These are phyloP conservation scores for Ustilago shanxiensis DNA, from an alignment of 1,284 basidiomycete species.

Conservation along the genomic window DNA sequence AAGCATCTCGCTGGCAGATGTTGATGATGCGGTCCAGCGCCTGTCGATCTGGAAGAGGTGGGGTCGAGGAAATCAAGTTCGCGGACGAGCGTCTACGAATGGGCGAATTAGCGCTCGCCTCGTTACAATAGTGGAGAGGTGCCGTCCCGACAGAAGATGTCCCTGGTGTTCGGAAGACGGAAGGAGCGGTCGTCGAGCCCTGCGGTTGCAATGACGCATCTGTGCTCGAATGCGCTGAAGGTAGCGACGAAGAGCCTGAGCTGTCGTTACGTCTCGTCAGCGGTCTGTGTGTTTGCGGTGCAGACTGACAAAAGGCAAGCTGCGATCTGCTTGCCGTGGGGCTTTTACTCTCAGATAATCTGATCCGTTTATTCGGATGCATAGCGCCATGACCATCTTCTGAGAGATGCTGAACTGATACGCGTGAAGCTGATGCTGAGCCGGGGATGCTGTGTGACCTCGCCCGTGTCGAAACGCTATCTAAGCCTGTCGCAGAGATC, in stretches of 20 bases:
- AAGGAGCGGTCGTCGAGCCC: background rate
- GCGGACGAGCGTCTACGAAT: background rate
- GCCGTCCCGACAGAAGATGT: slow-evolving; percentile 3
- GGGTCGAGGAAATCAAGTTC: background rate
- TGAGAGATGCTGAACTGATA: slow-evolving; percentile 1
- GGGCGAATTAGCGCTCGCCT: background rate
- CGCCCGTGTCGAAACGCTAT: background rate
- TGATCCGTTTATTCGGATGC: slow-evolving; percentile 10
- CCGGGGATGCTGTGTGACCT: background rate
- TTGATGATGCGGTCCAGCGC: slow-evolving; percentile 19
- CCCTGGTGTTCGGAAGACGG: slow-evolving; percentile 1
- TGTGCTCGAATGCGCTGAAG: background rate
- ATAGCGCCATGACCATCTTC: slow-evolving; percentile 1
- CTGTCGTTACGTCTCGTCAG: slow-evolving; percentile 3
- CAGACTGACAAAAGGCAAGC: background rate
- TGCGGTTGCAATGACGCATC: background rate
- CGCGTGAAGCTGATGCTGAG: background rate
- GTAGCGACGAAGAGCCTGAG: background rate
- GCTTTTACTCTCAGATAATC: background rate
- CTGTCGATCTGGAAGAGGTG: slow-evolving; percentile 15
- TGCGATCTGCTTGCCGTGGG: background rate
- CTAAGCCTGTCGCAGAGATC: background rate
- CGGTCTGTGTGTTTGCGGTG: background rate
- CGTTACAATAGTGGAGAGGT: slow-evolving; percentile 7
- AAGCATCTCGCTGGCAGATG: slow-evolving; percentile 10